phyloP scores from a whole-genome alignment of 148 eudicot species.

The Spergularia bocconei region DNA sequence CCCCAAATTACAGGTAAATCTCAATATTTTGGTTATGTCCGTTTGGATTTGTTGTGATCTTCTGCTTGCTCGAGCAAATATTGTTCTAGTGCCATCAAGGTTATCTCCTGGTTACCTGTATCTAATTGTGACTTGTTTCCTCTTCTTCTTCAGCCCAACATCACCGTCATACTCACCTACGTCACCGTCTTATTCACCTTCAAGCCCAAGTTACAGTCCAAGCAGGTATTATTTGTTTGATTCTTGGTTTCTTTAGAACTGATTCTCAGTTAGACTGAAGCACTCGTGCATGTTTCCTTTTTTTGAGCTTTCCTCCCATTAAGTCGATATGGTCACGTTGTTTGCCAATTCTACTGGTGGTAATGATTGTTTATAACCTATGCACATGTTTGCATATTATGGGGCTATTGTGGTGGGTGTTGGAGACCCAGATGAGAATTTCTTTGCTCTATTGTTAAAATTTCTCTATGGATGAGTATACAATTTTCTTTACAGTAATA shows the following conservation, averaged over 20 bases:
- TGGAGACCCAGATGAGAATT: too few species aligned
- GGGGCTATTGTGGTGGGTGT: too few species aligned
- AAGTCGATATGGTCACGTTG: background rate
- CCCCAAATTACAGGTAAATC: conserved; percentile 48
- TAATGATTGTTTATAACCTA: too few species aligned
- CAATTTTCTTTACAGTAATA: too few species aligned
- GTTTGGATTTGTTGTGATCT: background rate
- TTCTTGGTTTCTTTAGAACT: background rate
- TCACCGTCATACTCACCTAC: conserved; percentile 51
- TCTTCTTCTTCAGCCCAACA: conserved; percentile 40
- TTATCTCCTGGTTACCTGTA: background rate
- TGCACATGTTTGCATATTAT: too few species aligned
- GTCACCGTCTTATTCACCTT: conserved; percentile 45
- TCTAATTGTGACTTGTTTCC: background rate
- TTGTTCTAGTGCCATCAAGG: too few species aligned
- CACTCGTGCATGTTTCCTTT: background rate
- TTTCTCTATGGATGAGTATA: too few species aligned
- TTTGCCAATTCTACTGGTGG: background rate
- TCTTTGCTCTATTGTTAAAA: too few species aligned
- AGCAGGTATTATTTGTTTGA: conserved; percentile 40
- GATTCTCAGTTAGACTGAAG: background rate
- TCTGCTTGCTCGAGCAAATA: background rate
- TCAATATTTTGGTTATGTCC: background rate
- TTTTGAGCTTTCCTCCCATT: background rate
- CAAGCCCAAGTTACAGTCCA: conserved; percentile 52